phyloP scores from a whole-genome alignment of 73 alveolate species.

The Durusdinium trenchii region DNA sequence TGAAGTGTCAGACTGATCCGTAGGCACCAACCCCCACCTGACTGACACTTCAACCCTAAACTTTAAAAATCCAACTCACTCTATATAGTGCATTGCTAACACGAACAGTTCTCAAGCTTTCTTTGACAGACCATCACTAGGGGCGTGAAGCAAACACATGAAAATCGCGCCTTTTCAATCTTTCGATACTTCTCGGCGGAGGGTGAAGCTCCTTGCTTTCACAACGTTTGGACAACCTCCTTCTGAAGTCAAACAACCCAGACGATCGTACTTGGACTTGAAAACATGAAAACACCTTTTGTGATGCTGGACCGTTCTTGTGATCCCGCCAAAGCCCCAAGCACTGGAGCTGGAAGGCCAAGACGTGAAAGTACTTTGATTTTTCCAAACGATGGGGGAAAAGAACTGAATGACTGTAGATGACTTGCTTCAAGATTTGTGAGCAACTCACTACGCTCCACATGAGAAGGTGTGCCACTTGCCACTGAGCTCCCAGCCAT shows the following conservation, averaged over 20 bases:
- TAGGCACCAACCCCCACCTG: slow-evolving; percentile 79
- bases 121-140: not conserved
- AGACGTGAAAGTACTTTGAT: not conserved
- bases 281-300: no score
- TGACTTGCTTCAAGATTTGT: not conserved
- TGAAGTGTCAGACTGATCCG: not conserved
- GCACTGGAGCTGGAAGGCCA: not conserved
- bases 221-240: not conserved
- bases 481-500: no score
- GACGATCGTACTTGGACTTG: no score
- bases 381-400: not conserved
- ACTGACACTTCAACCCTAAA: not conserved
- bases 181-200: slow-evolving; percentile 88
- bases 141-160: not conserved
- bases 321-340: not conserved
- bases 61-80: not conserved
- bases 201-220: slow-evolving; percentile 63
- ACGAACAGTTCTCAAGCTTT: not conserved
- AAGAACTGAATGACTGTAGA: not conserved
- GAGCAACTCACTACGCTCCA: no score
- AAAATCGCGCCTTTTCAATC: slow-evolving; percentile 45
- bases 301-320: not conserved
- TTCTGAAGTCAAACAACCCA: no score
- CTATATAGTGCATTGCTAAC: not conserved
- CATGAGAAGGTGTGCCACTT: no score